A percentile compares a stretch with the other conserved stretches of the same genome.
phyloP scores from a whole-genome alignment of 352 stramenopile genomes.

The Pythium dissotocum region DNA sequence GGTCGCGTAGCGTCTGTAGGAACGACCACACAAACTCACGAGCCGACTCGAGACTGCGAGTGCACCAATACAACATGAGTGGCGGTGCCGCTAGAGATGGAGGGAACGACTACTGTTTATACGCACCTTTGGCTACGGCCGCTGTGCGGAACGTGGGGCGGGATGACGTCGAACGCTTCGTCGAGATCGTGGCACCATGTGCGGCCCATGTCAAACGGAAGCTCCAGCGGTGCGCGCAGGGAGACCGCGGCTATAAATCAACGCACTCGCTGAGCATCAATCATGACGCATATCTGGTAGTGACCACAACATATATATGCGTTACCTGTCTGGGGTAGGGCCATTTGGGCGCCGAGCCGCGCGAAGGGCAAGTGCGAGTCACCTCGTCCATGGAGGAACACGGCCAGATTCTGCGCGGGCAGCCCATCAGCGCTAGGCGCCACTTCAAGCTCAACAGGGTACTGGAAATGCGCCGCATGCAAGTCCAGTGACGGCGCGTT shows the following conservation, averaged over 20 bases:
- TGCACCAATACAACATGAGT: background rate
- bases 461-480: constrained; percentile 11
- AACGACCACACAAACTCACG: constrained; percentile 47
- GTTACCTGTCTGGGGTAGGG: constrained; percentile 65
- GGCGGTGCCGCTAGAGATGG: background rate
- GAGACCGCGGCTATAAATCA: constrained; percentile 32
- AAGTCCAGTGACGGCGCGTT: constrained; percentile 17
- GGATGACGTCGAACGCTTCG: constrained; percentile 47
- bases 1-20: constrained; percentile 43
- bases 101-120: background rate
- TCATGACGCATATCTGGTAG: too few relatives aligned
- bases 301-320: background rate
- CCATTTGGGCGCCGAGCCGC: constrained; percentile 51
- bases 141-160: constrained; percentile 33
- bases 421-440: constrained; percentile 21
- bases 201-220: constrained; percentile 56
- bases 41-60: constrained; percentile 37
- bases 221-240: constrained; percentile 48
- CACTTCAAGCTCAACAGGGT: constrained; percentile 29
- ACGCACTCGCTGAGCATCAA: too few relatives aligned
- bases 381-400: constrained; percentile 65
- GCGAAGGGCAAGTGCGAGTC: constrained; percentile 59
- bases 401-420: constrained; percentile 51
- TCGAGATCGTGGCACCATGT: constrained; percentile 66
- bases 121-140: constrained; percentile 47